phyloP scores from a whole-genome alignment of 495 filamentous ascomycete genomes.

The Penicillium steckii region DNA sequence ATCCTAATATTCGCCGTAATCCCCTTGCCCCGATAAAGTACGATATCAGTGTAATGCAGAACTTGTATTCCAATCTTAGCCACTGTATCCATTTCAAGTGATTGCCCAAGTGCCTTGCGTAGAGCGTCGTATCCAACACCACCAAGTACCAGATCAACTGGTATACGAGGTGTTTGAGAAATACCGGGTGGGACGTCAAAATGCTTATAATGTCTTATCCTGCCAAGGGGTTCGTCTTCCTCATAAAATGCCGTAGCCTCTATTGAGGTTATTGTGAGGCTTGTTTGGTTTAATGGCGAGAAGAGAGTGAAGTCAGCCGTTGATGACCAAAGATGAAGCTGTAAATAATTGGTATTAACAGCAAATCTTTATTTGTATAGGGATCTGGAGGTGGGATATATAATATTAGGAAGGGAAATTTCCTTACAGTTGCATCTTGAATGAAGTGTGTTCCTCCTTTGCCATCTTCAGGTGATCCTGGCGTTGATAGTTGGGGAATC shows the following conservation, averaged over 20 bases:
- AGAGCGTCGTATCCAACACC: slow-evolving; percentile 82
- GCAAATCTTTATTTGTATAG: too few species aligned
- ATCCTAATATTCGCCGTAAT: slow-evolving; percentile 73
- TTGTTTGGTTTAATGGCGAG: slow-evolving; percentile 72
- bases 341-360: too few species aligned
- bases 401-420: slow-evolving; percentile 16
- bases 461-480: slow-evolving; percentile 43
- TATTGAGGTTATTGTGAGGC: slow-evolving; percentile 70
- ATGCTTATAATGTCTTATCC: slow-evolving; percentile 68
- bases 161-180: slow-evolving; percentile 68
- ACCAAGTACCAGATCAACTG: slow-evolving; percentile 73
- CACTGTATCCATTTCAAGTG: slow-evolving; percentile 72
- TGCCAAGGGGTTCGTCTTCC: slow-evolving; percentile 70
- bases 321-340: slow-evolving; percentile 80
- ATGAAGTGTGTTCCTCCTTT: slow-evolving; percentile 65
- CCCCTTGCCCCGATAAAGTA: slow-evolving; percentile 69
- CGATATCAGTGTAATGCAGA: slow-evolving; percentile 64
- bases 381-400: too few species aligned
- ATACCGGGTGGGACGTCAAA: slow-evolving; percentile 77
- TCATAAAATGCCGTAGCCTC: slow-evolving; percentile 86
- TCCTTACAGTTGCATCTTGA: slow-evolving; percentile 70
- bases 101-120: slow-evolving; percentile 78
- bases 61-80: slow-evolving; percentile 70
- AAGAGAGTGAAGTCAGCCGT: slow-evolving; percentile 81
- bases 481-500: slow-evolving; percentile 61